Percentiles rank a stretch among this genome's conserved stretches.
Evolutionary conservation across 441 rosid genomes (phyloP).

Genomic region (Adansonia madagascariensis): DNA sequence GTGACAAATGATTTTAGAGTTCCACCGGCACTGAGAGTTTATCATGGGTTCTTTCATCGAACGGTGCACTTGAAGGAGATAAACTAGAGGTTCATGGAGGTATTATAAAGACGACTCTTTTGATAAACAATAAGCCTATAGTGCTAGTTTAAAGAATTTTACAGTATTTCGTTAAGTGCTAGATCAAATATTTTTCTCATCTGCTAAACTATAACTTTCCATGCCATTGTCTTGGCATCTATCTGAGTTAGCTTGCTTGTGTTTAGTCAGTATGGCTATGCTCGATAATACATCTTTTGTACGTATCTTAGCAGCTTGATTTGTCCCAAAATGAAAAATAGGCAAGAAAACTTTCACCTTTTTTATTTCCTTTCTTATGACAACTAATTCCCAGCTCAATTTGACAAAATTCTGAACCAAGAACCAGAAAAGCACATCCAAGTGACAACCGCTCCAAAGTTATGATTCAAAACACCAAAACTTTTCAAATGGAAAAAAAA

Average conservation of each 20-base stretch:
- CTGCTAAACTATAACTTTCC: conserved; percentile 2
- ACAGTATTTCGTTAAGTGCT: background rate
- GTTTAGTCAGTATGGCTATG: background rate
- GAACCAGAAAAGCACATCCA: too few species aligned
- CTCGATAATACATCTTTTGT: background rate
- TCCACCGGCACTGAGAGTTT: background rate
- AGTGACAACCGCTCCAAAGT: too few species aligned
- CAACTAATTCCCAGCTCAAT: too few species aligned
- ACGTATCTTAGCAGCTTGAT: background rate
- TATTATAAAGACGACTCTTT: background rate
- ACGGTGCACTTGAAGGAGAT: background rate
- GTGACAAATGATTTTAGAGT: background rate
- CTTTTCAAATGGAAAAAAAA: too few species aligned
- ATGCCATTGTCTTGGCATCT: background rate
- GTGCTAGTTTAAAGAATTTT: conserved; percentile 2
- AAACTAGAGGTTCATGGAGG: background rate
- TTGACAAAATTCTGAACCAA: too few species aligned
- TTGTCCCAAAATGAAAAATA: background rate
- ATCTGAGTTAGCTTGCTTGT: background rate
- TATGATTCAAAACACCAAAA: too few species aligned
- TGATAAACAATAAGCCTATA: background rate
- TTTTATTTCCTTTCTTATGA: too few species aligned
- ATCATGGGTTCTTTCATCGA: conserved; percentile 5
- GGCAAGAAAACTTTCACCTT: too few species aligned
- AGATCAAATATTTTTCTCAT: background rate